A percentile compares a stretch with the other conserved stretches of the same genome.
Evolutionary conservation across 768 basidiomycete genomes (phyloP).

Genomic region (Kwoniella sp.): DNA sequence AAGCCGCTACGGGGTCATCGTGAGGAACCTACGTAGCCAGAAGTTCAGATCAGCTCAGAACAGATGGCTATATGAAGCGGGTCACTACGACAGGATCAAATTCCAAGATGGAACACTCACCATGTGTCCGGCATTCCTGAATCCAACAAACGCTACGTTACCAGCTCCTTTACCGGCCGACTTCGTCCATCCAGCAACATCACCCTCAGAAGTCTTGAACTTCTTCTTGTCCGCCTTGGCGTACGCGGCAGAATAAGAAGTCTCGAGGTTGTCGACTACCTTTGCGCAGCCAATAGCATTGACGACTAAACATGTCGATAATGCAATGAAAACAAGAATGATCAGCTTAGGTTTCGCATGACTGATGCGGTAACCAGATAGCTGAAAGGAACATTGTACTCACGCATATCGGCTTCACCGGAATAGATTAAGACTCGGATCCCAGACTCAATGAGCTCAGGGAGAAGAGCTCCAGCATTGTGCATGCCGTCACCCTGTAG

Average conservation of each 20-base stretch:
- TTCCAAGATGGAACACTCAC: slow-evolving; percentile 44
- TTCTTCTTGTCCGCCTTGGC: slow-evolving; percentile 59
- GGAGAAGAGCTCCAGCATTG: slow-evolving; percentile 75
- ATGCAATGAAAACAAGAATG: not conserved
- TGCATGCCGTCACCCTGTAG: slow-evolving; percentile 84
- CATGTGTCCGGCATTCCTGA: slow-evolving; percentile 76
- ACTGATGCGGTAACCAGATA: not conserved
- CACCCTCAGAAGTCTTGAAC: slow-evolving; percentile 63
- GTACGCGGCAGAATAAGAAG: slow-evolving; percentile 68
- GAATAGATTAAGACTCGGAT: slow-evolving; percentile 86
- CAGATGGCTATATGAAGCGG: too few species aligned
- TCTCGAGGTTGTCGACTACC: slow-evolving; percentile 67
- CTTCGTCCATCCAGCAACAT: slow-evolving; percentile 69
- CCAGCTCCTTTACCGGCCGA: slow-evolving; percentile 73
- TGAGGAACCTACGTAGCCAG: slow-evolving; percentile 69
- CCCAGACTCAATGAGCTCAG: slow-evolving; percentile 78
- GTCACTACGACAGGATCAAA: too few species aligned
- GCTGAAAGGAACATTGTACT: slow-evolving; percentile 22
- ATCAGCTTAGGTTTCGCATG: not conserved
- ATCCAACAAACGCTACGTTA: slow-evolving; percentile 78
- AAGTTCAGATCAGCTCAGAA: not conserved
- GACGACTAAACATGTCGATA: slow-evolving; percentile 30
- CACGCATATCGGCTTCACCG: slow-evolving; percentile 58
- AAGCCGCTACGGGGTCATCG: slow-evolving; percentile 83
- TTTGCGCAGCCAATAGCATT: slow-evolving; percentile 47